Evolutionary conservation across 2,329 filamentous ascomycete species (phyloP), one percentile per base, ranked within the genome.

Genomic region (Sclerotinia subarctica): DNA sequence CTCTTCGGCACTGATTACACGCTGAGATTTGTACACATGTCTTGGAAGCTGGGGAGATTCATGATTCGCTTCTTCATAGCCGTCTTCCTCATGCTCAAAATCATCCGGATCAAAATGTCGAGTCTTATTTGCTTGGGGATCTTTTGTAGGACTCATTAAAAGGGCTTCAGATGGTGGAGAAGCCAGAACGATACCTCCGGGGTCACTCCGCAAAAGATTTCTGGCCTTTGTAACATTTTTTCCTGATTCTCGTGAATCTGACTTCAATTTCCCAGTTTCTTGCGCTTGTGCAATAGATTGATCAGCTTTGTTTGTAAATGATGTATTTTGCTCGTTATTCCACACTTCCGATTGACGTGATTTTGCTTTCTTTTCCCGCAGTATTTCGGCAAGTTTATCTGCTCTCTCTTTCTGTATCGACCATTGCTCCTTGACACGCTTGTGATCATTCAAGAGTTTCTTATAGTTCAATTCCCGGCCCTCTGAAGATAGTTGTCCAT

Each of bases 351-450:
- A 67, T 63, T 44, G 51, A 13, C 44, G 38, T 56, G 64, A 42
- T 24, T 29, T 42, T n/a, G 7, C 51, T 29, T 68, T 56, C 13
- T 47, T 54, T 11, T 56, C 59, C 5, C 59, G 59, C 24, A 54
- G 10, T 24, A 32, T 57, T 15, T 65, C 35, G 11, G 29, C 59
- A 38, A 64, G 46, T 52, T 47, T 57, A 29, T 68, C 66, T 24
- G 59, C 38, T 57, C 59, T 44, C 19, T 64, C 59, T 44, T 54
- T 68, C 26, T 64, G 66, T 11, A 44, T 51, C 26, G 32, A 32
- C 66, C 66, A 68, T 24, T 68, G 66, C 42, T 49, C 59, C 24
- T 68, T 54, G 15, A 64, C 26, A 13, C 49, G 62, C n/a, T 32
- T 42, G 26, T 57, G 46, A 32, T 65, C 52, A 17, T 64, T 42